Evolutionary conservation across 2,329 filamentous ascomycete species (phyloP), one percentile per base, ranked within the genome.

Genomic region (Colletotrichum limetticola): DNA sequence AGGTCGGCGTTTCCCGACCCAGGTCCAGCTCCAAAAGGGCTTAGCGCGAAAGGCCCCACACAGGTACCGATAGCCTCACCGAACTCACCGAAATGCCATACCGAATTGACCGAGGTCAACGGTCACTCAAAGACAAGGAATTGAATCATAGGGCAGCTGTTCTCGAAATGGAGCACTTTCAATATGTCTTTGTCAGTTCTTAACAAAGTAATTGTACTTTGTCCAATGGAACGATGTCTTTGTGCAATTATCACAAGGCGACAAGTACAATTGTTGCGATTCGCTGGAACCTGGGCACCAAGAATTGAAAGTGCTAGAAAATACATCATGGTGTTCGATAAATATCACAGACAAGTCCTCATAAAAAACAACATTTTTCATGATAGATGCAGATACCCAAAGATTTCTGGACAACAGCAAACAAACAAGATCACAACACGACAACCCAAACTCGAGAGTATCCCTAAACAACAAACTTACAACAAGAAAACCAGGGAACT

Each of bases 1-100:
- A 56, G 56, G 71, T 68, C 71, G 71, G 71, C 32, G 49, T 55
- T 71, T 74, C 32, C 71, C 62, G 68, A 67, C n/a, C 66, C 11
- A 57, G 16, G 24, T 28, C 55, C 32, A 69, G 22, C 26, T 22
- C 66, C 59, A 19, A 37, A 71, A 71, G 2, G 35, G 71, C 19
- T 56, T 73, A 73, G 71, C 66, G 37, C 11, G 0, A 1, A 3
- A 3, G 16, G 37, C 37, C 37, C 14, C 16, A 42, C 37, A 42
- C 16, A 3, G 16, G 37, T 7, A 8, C 37, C 6, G 7, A 19
- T 0, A 0, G 37, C 0, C 6, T 30, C 62, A 61, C 11, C 61
- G 60, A 55, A 7, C 14, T 19, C 14, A 19, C 37, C 37, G 37
- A 37, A 14, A 16, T 16, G 0, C 11, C 4, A 42, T 2, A 42